Conservation (phyloP, 2,329 filamentous ascomycete genomes). For the Microdochium trichocladiopsis region DNA sequence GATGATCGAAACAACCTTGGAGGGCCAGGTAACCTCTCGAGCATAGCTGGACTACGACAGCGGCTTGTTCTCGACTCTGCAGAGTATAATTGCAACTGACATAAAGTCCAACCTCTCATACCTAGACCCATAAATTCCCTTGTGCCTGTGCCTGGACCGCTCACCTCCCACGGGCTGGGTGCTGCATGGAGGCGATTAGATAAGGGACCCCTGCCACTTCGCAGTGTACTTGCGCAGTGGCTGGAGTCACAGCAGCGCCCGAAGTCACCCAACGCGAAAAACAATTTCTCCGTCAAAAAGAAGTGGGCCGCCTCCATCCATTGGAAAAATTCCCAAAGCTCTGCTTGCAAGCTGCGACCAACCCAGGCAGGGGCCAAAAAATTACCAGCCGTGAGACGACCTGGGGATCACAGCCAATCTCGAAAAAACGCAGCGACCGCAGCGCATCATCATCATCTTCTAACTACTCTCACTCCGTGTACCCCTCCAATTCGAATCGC, state of each 20-base stretch:
- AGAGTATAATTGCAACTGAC: no score
- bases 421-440: neutral
- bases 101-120: no score
- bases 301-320: neutral
- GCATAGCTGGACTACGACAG: no score
- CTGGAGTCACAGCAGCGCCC: neutral
- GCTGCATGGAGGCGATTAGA: neutral
- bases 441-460: no score
- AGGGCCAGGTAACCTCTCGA: no score
- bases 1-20: no score
- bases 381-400: neutral
- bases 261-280: neutral
- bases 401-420: neutral
- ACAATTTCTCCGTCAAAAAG: neutral
- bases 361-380: neutral
- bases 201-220: neutral
- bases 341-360: neutral
- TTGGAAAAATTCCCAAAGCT: constrained; percentile 1
- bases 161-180: no score
- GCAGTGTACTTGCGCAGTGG: neutral
- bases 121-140: no score
- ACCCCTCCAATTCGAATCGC: neutral
- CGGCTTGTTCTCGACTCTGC: no score
- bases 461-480: no score
- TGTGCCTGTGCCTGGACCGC: no score